Evolutionary conservation across 108 stramenopile genomes (phyloP).

Genomic region (Hondaea fermentalgiana): DNA sequence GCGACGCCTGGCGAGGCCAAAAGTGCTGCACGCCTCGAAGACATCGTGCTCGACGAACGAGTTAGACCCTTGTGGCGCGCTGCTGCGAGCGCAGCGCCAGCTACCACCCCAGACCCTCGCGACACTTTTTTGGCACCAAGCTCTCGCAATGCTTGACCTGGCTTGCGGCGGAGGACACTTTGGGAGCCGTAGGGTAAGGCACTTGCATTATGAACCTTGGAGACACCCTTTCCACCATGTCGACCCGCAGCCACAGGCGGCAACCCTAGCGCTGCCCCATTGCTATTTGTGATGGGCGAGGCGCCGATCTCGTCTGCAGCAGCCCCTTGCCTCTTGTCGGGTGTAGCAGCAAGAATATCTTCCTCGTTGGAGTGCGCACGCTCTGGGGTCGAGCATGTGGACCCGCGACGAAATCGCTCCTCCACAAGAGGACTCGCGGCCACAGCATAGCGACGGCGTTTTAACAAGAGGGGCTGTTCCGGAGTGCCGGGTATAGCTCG

Average conservation of each 20-base stretch:
- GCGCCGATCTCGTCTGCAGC: background rate
- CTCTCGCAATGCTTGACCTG: background rate
- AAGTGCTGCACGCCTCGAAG: background rate
- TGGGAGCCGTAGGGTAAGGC: too few species aligned
- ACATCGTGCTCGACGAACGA: background rate
- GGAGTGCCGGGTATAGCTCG: background rate
- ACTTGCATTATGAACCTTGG: too few species aligned
- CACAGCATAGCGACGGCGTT: background rate
- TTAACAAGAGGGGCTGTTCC: background rate
- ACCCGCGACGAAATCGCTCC: background rate
- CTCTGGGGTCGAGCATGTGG: background rate
- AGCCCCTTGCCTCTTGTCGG: background rate
- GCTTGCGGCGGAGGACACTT: too few species aligned
- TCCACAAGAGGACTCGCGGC: background rate
- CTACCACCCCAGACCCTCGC: background rate
- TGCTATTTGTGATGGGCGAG: background rate
- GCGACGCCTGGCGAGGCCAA: background rate
- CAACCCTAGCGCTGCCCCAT: background rate
- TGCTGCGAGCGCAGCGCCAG: background rate
- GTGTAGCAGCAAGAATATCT: background rate
- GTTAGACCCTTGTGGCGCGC: background rate
- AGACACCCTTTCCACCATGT: too few species aligned
- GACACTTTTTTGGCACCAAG: background rate
- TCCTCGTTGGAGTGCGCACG: background rate
- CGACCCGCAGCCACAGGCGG: too few species aligned